These are phyloP conservation scores for Cutaneotrichosporon cutaneum DNA, from an alignment of 1,284 basidiomycete species.

Conservation along the genomic window DNA sequence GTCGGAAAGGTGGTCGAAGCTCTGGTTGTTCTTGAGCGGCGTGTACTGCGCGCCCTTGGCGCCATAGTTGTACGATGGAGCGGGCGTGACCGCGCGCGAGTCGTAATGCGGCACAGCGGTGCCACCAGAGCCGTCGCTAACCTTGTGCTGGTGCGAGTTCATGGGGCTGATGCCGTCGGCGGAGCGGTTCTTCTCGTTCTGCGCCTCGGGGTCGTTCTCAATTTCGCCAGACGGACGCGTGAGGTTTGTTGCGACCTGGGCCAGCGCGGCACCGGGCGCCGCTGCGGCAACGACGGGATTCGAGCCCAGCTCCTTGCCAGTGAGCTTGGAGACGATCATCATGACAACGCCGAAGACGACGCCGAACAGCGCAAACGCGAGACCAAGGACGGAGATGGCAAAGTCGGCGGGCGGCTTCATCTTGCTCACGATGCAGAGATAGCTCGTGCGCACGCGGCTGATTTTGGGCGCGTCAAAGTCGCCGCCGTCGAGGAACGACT, in stretches of 20 bases:
- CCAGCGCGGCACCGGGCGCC: constrained; percentile 4
- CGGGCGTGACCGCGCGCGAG: constrained; percentile 10
- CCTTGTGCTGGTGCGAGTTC: background rate
- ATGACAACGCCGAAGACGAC: constrained; percentile 19
- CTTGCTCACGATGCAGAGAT: constrained; percentile 20
- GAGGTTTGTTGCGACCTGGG: constrained; percentile 11
- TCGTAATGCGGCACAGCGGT: background rate
- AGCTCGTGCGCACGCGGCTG: constrained; percentile 22
- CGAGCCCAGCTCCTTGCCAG: constrained; percentile 13
- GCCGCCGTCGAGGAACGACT: constrained; percentile 12
- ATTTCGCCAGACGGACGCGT: background rate
- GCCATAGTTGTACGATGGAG: constrained; percentile 7
- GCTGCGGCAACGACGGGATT: constrained; percentile 11
- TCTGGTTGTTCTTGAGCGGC: constrained; percentile 14
- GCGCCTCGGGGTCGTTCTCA: background rate
- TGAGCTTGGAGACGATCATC: constrained; percentile 19
- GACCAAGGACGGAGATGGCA: constrained; percentile 20
- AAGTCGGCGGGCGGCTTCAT: constrained; percentile 24
- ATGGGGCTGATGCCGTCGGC: background rate
- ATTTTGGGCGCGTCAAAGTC: constrained; percentile 15
- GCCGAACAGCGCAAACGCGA: constrained; percentile 24
- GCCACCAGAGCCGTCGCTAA: background rate
- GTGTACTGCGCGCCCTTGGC: constrained; percentile 5
- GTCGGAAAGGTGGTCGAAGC: constrained; percentile 12
- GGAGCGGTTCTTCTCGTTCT: background rate